Percentiles rank a stretch among this genome's conserved stretches.
These are phyloP conservation scores for Hypomyces rosellus DNA, from an alignment of 2,329 filamentous ascomycete genomes.

Conservation along the genomic window DNA sequence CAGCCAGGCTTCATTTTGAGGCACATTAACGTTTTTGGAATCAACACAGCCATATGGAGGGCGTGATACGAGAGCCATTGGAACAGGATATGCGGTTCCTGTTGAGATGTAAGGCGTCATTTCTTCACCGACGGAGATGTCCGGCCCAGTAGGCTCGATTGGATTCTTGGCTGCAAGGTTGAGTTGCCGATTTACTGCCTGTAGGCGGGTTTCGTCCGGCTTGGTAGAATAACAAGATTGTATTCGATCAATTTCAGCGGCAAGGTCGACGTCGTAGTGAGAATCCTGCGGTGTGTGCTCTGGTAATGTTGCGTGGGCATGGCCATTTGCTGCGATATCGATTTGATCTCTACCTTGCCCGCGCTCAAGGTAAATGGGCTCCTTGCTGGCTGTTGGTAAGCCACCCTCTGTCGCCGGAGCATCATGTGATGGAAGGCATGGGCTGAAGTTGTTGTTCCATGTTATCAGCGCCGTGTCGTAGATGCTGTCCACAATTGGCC, in stretches of 20 bases:
- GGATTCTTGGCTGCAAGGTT: slow-evolving; percentile 53
- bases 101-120: slow-evolving; percentile 60
- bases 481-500: slow-evolving; percentile 67
- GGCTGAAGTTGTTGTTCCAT: slow-evolving; percentile 55
- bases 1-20: slow-evolving; percentile 71
- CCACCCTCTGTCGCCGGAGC: slow-evolving; percentile 4
- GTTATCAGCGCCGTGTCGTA: slow-evolving; percentile 70
- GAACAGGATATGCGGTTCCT: slow-evolving; percentile 45
- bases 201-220: slow-evolving; percentile 44
- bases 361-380: slow-evolving; percentile 1
- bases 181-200: slow-evolving; percentile 58
- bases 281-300: slow-evolving; percentile 54
- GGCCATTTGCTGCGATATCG: not conserved
- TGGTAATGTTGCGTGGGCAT: slow-evolving; percentile 26
- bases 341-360: not conserved
- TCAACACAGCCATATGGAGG: slow-evolving; percentile 60
- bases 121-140: slow-evolving; percentile 43
- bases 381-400: not conserved
- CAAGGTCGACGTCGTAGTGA: slow-evolving; percentile 58
- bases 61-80: slow-evolving; percentile 66
- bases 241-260: slow-evolving; percentile 54
- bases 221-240: slow-evolving; percentile 50
- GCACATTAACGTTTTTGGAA: slow-evolving; percentile 54
- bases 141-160: slow-evolving; percentile 47
- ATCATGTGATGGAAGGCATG: slow-evolving; percentile 10